These are phyloP conservation scores for Syzygium syzygioides DNA, from an alignment of 441 rosid species.

Conservation along the genomic window DNA sequence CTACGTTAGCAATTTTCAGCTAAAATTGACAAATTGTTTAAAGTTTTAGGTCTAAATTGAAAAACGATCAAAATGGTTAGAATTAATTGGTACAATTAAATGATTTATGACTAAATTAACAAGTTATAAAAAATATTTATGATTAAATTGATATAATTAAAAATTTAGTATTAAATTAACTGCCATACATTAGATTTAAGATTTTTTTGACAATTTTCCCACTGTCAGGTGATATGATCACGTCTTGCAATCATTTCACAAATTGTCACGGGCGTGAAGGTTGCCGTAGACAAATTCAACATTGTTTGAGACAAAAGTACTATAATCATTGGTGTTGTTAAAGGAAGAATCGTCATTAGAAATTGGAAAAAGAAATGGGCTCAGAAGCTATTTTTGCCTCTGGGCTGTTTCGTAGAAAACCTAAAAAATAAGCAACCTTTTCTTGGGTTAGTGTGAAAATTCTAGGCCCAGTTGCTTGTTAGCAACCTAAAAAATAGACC, in stretches of 20 bases:
- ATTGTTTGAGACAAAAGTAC: not conserved
- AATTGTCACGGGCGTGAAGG: not conserved
- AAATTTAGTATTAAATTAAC: no score
- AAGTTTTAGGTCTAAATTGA: not conserved
- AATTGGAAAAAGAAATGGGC: not conserved
- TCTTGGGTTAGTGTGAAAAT: not conserved
- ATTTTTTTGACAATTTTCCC: no score
- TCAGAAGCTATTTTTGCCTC: not conserved
- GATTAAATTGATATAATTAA: no score
- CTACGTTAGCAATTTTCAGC: not conserved
- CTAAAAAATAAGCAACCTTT: not conserved
- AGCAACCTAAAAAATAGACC: no score
- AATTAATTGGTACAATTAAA: no score
- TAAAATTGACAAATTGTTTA: not conserved
- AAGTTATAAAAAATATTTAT: no score
- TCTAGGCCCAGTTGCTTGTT: not conserved
- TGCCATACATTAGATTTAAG: no score
- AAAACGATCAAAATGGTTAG: not conserved
- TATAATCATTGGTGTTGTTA: not conserved
- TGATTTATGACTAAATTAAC: no score
- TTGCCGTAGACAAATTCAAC: not conserved
- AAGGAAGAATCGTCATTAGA: not conserved
- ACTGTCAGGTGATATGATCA: not conserved
- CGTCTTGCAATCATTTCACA: not conserved
- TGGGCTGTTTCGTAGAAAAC: not conserved